Conservation (phyloP, 2,329 filamentous ascomycete species). For the Fusarium newnesense region DNA sequence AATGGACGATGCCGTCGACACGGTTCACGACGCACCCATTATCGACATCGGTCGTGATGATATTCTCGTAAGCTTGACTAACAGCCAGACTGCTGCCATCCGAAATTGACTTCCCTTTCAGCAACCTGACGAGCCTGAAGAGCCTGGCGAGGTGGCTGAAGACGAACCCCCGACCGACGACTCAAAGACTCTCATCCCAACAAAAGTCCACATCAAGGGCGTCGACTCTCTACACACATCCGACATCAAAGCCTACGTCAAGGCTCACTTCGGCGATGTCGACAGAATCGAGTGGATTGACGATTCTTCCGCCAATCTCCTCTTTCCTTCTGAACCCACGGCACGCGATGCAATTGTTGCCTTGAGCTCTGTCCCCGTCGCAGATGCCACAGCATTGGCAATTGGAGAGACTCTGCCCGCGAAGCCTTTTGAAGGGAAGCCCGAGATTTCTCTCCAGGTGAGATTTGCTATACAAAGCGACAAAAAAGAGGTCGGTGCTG, state of each 20-base stretch:
- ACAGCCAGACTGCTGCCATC: not conserved
- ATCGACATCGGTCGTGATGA: slow-evolving; percentile 48
- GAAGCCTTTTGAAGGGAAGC: slow-evolving; percentile 74
- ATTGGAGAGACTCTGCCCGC: slow-evolving; percentile 73
- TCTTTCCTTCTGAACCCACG: slow-evolving; percentile 70
- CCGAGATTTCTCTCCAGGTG: slow-evolving; percentile 75
- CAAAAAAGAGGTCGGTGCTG: slow-evolving; percentile 81
- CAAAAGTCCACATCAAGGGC: slow-evolving; percentile 85
- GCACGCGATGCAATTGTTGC: slow-evolving; percentile 66
- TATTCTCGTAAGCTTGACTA: slow-evolving; percentile 49
- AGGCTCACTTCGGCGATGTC: slow-evolving; percentile 70
- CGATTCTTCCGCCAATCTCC: slow-evolving; percentile 87
- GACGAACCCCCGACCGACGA: slow-evolving; percentile 46
- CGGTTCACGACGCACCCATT: slow-evolving; percentile 42
- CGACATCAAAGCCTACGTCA: slow-evolving; percentile 80
- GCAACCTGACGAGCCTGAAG: slow-evolving; percentile 52
- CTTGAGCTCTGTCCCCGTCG: slow-evolving; percentile 62
- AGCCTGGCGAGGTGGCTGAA: slow-evolving; percentile 52
- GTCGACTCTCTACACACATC: slow-evolving; percentile 83
- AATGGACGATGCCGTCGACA: slow-evolving; percentile 71
- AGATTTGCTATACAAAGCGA: slow-evolving; percentile 80
- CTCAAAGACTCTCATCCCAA: slow-evolving; percentile 46
- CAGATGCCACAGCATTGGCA: slow-evolving; percentile 66
- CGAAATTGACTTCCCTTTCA: slow-evolving; percentile 36
- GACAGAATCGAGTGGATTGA: slow-evolving; percentile 91